Evolutionary conservation across 371 early-diverging fungal genomes (phyloP), one percentile per base, ranked within the genome.

Genomic region (Zopfochytrium polystomum): DNA sequence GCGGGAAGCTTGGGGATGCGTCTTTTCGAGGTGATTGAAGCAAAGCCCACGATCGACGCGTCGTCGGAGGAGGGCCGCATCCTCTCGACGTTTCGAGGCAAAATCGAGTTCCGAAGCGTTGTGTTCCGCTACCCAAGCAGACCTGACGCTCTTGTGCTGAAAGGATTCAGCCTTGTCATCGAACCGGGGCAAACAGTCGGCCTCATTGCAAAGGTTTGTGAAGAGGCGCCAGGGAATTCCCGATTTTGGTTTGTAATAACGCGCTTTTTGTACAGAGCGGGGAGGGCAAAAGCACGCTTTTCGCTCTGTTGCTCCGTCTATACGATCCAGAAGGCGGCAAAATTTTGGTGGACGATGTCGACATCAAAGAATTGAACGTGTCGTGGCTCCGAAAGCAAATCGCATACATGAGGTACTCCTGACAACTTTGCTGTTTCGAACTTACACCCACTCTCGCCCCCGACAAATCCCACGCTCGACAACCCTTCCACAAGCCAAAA

Each of bases 321-420:
- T 91, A 91, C 61, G 89, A 90, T 62, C 85, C 81, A 6, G 38
- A 30, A 7, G 34, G 38, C 2, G 67, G 67, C 9, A 33, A 3
- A 20, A 61, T 71, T 20, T 32, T 56, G 31, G 3, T 71, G 2
- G 72, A 93, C 62, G 84, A 82, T 25, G 63, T 77, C 42, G 82
- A 90, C 55, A 84, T 90, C 51, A 75, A 77, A 50, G 79, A 80
- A 22, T 80, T 86, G 63, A 46, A 63, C 34, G 67, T 89, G 32
- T 62, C 70, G 22, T 83, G 84, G 52, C 70, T 92, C 4, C 86
- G 93, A 33, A 60, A 78, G 6, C 83, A 87, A 50, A 82, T 93
- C 73, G 85, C 88, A 0, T 68, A 90, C 20, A 90, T 92, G 4
- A 81, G 85, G 45, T 38, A 38, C 18, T n/a, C n/a, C n/a, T n/a